Conservation (phyloP, 345 rosid genomes). For the Passiflora organensis region DNA sequence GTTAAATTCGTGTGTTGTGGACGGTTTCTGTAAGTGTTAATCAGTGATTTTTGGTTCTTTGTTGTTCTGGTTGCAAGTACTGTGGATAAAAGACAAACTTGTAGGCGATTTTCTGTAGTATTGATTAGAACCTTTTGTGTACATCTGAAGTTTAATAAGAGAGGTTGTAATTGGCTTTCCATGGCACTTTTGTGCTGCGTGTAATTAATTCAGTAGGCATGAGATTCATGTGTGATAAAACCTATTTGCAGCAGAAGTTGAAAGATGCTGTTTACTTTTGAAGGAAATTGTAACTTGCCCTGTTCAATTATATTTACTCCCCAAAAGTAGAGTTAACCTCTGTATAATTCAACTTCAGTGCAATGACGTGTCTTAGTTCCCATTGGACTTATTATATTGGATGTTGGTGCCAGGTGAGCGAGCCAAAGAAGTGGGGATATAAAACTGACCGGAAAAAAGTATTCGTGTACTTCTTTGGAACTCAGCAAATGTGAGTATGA, state of each 20-base stretch:
- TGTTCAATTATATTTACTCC: neutral
- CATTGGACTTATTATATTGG: constrained; percentile 5
- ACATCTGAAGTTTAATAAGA: too few relatives aligned
- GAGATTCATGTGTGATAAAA: neutral
- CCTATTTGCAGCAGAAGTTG: neutral
- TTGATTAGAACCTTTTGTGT: too few relatives aligned
- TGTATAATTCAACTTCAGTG: neutral
- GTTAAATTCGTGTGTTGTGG: neutral
- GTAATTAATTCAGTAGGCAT: neutral
- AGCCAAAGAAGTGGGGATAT: constrained; percentile 92
- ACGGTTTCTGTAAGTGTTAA: neutral
- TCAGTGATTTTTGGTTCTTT: too few relatives aligned
- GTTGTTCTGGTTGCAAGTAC: too few relatives aligned
- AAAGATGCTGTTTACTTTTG: neutral
- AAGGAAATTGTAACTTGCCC: neutral
- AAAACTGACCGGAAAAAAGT: constrained; percentile 85
- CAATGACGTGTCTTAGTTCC: neutral
- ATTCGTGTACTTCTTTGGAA: constrained; percentile 85
- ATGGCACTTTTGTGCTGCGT: neutral
- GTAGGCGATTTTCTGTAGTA: too few relatives aligned
- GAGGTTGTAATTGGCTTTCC: neutral
- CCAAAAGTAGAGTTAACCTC: neutral
- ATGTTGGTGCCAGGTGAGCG: constrained; percentile 71
- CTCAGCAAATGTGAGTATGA: constrained; percentile 84
- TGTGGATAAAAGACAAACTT: too few relatives aligned